A percentile compares a stretch with the other conserved stretches of the same genome.
phyloP scores from a whole-genome alignment of 2,329 filamentous ascomycete species.

The Ophiostoma perfectum region DNA sequence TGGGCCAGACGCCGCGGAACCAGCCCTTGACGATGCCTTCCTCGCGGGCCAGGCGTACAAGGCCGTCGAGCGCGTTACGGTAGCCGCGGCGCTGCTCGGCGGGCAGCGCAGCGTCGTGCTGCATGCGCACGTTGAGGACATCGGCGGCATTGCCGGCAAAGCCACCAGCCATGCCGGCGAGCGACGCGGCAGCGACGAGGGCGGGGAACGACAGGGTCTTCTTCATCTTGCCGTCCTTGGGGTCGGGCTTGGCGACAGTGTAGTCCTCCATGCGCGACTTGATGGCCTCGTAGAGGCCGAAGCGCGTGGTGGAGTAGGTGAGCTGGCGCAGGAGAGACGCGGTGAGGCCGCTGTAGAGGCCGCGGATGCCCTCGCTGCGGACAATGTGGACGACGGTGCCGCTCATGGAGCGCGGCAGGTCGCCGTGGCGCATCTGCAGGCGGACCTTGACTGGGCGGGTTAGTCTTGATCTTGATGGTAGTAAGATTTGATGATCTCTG shows the following conservation, averaged over 20 bases:
- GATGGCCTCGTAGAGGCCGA: slow-evolving; percentile 92
- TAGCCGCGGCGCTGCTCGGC: slow-evolving; percentile 74
- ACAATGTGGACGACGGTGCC: slow-evolving; percentile 81
- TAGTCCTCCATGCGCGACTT: slow-evolving; percentile 60
- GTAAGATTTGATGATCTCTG: too few relatives aligned
- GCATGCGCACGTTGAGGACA: slow-evolving; percentile 97
- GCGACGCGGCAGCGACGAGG: slow-evolving; percentile 76
- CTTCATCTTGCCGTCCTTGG: slow-evolving; percentile 28
- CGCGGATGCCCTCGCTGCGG: slow-evolving; percentile 66
- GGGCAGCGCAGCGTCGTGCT: slow-evolving; percentile 80
- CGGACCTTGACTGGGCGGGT: slow-evolving; percentile 56
- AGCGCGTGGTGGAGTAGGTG: slow-evolving; percentile 93
- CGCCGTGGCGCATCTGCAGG: slow-evolving; percentile 73
- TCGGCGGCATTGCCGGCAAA: slow-evolving; percentile 91
- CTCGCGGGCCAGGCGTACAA: slow-evolving; percentile 78
- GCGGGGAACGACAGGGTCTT: slow-evolving; percentile 55
- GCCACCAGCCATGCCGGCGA: slow-evolving; percentile 82
- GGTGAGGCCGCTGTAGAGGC: slow-evolving; percentile 86
- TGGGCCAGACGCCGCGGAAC: slow-evolving; percentile 82
- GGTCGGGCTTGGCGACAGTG: slow-evolving; percentile 17
- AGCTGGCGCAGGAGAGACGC: slow-evolving; percentile 89
- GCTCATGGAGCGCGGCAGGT: slow-evolving; percentile 73
- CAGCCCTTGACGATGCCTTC: slow-evolving; percentile 66
- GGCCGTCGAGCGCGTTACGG: slow-evolving; percentile 77
- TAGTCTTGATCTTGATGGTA: too few relatives aligned